Conservation (phyloP, 768 basidiomycete species). For the Lentinula sp. region DNA sequence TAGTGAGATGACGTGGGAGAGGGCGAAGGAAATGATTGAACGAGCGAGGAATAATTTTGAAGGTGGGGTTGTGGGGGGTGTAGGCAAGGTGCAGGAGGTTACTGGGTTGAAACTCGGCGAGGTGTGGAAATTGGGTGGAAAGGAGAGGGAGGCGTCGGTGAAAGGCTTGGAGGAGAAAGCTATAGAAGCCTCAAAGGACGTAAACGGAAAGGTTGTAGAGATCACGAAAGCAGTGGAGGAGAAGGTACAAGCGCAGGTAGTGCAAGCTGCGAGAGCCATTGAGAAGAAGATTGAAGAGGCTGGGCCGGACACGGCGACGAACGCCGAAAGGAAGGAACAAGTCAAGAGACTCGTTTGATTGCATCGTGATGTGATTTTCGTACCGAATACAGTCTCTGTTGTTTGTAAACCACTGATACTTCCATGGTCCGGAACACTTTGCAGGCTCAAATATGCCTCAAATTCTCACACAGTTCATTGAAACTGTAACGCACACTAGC, state of each 20-base stretch:
- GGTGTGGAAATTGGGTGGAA: constrained; percentile 39
- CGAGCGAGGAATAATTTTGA: constrained; percentile 39
- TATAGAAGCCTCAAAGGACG: neutral
- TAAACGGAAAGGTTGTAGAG: neutral
- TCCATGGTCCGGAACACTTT: no score
- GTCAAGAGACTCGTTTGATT: constrained; percentile 3
- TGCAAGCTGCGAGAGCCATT: neutral
- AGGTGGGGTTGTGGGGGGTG: constrained; percentile 35
- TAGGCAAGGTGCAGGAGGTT: constrained; percentile 53
- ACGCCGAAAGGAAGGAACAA: constrained; percentile 2
- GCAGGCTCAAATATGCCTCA: no score
- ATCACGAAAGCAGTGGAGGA: constrained; percentile 9
- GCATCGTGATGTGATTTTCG: no score
- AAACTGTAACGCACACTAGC: no score
- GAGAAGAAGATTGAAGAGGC: constrained; percentile 5
- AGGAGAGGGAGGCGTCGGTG: constrained; percentile 9
- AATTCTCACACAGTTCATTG: no score
- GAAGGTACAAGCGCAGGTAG: constrained; percentile 13
- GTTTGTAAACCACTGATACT: no score
- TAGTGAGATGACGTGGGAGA: constrained; percentile 51
- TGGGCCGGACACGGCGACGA: neutral
- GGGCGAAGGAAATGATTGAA: constrained; percentile 44
- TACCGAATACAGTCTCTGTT: no score
- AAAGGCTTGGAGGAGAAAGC: constrained; percentile 11
- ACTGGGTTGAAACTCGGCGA: constrained; percentile 73